Base-by-base conservation (phyloP, 768 basidiomycete species). In the Daedaleopsis nitida region DNA sequence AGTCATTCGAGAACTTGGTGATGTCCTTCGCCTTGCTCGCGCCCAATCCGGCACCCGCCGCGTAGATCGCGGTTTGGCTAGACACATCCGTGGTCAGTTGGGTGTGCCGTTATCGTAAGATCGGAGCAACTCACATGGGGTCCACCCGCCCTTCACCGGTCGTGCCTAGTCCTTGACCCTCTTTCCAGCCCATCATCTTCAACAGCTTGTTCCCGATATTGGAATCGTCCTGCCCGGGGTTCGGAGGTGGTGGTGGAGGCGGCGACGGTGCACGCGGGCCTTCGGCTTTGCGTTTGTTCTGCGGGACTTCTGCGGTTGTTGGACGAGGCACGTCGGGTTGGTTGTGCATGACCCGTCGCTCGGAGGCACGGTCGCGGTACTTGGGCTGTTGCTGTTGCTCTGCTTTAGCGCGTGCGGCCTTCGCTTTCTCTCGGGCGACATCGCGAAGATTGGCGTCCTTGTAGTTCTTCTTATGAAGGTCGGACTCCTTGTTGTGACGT, bases 131-230 rank as follows among this genome's bases (percentile, higher is more conserved):
- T 52, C 73, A 90, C 87, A 98, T 86, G 13, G 96, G 95, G 58
- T 96, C 93, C 12, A 93, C 87, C 58, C 94, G 76, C 47, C 96
- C 96, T 55, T 92, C 91, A 5, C 91, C 91, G 50, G 82, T 81
- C 8, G 85, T 82, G 0, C 96, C 96, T 43, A 98, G 75, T 1
- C 96, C 96, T 16, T 83, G 86, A 7, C 96, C 96, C 68, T 91
- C 90, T 64, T 83, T 91, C 96, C 96, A 98, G 0, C 96, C 97
- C 96, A 98, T 98, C 86, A 96, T 96, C 73, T 94, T 93, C 64
- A 98, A 74, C 59, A 99, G 72, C 70, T 93, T 95, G 70, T 96
- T 96, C 7, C 97, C 97, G 12, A 94, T 84, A 67, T 98, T 98
- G 44, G 68, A 86, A 52, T 88, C 85, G 68, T 98, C 95, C 70